Evolutionary conservation across 345 rosid species (phyloP), one percentile per base, ranked within the genome.

Genomic region (Aquilaria yunnanensis): DNA sequence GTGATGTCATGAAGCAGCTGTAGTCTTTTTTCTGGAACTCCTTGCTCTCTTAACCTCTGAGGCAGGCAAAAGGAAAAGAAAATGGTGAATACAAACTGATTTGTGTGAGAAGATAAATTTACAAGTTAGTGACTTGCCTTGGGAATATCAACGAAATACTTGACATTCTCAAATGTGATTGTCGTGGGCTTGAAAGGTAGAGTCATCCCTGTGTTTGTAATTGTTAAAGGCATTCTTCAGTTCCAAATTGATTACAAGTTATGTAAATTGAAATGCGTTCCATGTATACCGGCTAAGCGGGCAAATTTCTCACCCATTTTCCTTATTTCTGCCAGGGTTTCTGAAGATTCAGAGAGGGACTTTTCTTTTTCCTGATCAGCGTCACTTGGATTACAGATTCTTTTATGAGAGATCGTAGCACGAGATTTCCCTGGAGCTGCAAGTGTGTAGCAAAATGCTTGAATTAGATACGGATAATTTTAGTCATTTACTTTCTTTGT

Each of bases 181-280:
- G 80, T 64, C 51, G 83, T 32, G 12, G 92, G 87, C 49, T 80
- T 65, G 65, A 89, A 89, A 37, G 96, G 96, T 57, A 92, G 69
- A 50, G 76, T 77, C 80, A 85, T 68, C 75, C 76, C 69, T 57
- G 69, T 65, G 23, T 64, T 30, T 32, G 41, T 34, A 29, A 49
- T 10, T 51, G 63, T 71, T 64, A 59, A 8, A 12, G 5, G 14
- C 10, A 0, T 14, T 14, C 50, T 50, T n/a, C 63, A 48, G n/a
- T 14, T 4, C 30, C 29, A n/a, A 33, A 23, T 23, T 23, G 23
- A 23, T 23, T 23, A 23, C 23, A 34, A 33, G 11, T 9, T 37
- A 30, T 31, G 32, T 5, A 32, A 31, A 51, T 31, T 32, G 32
- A 49, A 37, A 41, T 51, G 6, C 56, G 30, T 14, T 57, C 14